Evolutionary conservation across 2,329 filamentous ascomycete species (phyloP).

Genomic region (Aspergillus chevalieri): DNA sequence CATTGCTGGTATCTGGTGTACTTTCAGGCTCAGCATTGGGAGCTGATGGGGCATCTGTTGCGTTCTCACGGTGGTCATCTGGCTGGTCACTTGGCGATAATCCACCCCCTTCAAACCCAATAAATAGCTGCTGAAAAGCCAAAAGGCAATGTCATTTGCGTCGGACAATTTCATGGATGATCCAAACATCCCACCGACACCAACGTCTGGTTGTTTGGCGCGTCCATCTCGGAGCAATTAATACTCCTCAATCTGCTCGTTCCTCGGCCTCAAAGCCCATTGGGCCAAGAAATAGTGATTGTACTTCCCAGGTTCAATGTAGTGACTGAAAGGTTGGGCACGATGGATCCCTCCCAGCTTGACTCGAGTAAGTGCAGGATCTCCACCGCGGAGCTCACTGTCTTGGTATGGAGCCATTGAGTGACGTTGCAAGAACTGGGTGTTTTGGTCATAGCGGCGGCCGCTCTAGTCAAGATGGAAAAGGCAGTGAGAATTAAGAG

Average conservation of each 20-base stretch:
- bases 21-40: background rate
- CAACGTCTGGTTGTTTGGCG: background rate
- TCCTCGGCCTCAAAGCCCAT: background rate
- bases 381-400: background rate
- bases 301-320: conserved; percentile 23
- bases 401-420: conserved; percentile 26
- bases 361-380: conserved; percentile 17
- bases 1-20: background rate
- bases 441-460: conserved; percentile 31
- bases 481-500: conserved; percentile 29
- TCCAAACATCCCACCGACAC: background rate
- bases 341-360: conserved; percentile 41
- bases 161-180: background rate
- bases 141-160: background rate
- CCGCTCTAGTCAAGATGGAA: conserved; percentile 25
- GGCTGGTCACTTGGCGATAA: background rate
- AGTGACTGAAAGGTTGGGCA: conserved; percentile 37
- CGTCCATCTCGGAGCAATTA: background rate
- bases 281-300: background rate
- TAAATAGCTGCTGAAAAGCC: background rate
- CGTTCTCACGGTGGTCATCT: background rate
- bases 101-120: background rate
- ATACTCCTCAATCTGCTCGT: background rate
- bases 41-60: background rate
- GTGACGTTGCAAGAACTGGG: conserved; percentile 24